Percentiles rank a stretch among this genome's conserved stretches.
Evolutionary conservation across 768 basidiomycete genomes (phyloP).

Genomic region (Podaxis sp.): DNA sequence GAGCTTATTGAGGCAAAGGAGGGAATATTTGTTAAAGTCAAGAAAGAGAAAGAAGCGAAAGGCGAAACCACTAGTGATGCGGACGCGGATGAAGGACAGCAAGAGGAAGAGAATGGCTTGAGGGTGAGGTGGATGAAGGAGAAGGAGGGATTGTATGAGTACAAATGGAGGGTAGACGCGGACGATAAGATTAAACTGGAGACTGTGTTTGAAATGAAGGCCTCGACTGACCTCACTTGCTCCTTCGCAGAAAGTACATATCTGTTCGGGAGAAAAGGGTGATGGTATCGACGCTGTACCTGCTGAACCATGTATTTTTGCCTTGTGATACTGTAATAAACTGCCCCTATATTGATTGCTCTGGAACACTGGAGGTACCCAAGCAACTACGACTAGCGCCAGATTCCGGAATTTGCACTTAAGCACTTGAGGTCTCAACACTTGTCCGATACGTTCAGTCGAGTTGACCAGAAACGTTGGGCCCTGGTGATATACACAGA

Average conservation of each 20-base stretch:
- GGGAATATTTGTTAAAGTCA: constrained; percentile 34
- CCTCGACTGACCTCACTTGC: constrained; percentile 16
- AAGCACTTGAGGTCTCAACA: too few relatives aligned
- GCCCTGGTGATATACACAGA: too few relatives aligned
- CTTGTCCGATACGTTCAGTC: too few relatives aligned
- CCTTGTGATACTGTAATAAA: neutral
- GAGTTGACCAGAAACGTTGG: too few relatives aligned
- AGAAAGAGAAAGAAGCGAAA: constrained; percentile 8
- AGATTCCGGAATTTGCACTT: too few relatives aligned
- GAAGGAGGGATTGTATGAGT: constrained; percentile 59
- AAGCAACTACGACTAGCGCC: too few relatives aligned
- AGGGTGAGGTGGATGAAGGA: constrained; percentile 48
- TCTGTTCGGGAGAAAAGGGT: neutral
- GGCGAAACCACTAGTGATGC: constrained; percentile 11
- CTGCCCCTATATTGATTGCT: neutral
- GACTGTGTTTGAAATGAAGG: constrained; percentile 54
- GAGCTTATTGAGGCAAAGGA: constrained; percentile 46
- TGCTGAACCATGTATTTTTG: neutral
- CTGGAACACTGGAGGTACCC: too few relatives aligned
- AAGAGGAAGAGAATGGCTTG: constrained; percentile 33
- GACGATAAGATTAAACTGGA: constrained; percentile 43
- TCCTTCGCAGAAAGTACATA: constrained; percentile 6
- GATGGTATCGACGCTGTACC: neutral
- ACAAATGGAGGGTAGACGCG: constrained; percentile 44
- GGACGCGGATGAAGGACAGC: constrained; percentile 37